These are phyloP conservation scores for Botrytis squamosa DNA, from an alignment of 2,329 filamentous ascomycete species.

Conservation along the genomic window DNA sequence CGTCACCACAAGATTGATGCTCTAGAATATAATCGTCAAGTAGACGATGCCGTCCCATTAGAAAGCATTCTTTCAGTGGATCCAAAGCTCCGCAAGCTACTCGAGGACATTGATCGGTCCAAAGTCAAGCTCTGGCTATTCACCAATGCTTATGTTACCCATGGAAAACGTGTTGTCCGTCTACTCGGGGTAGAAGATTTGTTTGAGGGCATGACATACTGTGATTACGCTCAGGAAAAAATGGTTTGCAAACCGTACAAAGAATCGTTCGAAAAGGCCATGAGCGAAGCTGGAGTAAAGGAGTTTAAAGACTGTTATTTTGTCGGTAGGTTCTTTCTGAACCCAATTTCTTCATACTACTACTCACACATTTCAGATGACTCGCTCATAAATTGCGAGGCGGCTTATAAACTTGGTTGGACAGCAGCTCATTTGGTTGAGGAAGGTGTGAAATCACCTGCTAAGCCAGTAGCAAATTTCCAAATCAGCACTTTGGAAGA, in stretches of 20 bases:
- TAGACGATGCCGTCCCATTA: conserved; percentile 90
- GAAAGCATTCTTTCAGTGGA: conserved; percentile 81
- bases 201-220: conserved; percentile 94
- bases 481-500: conserved; percentile 76
- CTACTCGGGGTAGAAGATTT: conserved; percentile 80
- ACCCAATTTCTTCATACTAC: background rate
- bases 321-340: conserved; percentile 63
- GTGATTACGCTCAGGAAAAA: conserved; percentile 73
- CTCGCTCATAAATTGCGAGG: conserved; percentile 76
- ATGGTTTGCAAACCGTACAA: conserved; percentile 84
- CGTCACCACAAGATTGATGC: conserved; percentile 94
- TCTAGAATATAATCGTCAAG: conserved; percentile 88
- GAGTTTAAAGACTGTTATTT: conserved; percentile 78
- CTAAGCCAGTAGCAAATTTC: conserved; percentile 64
- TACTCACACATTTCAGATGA: conserved; percentile 61
- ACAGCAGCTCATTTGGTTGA: conserved; percentile 83
- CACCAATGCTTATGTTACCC: conserved; percentile 92
- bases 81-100: conserved; percentile 68
- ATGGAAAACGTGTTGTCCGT: conserved; percentile 77
- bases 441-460: conserved; percentile 63
- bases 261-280: conserved; percentile 84
- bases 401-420: conserved; percentile 80
- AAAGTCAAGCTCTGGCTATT: conserved; percentile 92
- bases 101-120: conserved; percentile 76
- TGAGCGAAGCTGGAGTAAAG: conserved; percentile 74